phyloP scores from a whole-genome alignment of 2,329 filamentous ascomycete genomes.

The Colletotrichum sojae region DNA sequence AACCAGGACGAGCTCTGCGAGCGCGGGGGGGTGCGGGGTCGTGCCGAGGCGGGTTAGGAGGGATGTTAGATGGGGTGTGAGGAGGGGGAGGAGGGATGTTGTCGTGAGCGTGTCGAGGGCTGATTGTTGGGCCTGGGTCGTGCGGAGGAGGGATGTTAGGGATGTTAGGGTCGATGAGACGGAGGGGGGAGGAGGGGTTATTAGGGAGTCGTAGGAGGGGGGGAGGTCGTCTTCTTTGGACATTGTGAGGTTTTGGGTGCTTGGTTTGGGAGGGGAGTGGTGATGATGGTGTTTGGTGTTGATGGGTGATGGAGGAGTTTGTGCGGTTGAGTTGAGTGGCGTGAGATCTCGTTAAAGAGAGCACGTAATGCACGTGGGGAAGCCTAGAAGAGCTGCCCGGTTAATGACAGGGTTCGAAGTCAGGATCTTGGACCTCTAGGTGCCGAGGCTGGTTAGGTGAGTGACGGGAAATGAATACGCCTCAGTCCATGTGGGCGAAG shows the following conservation, averaged over 20 bases:
- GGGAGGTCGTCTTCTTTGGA: conserved; percentile 43
- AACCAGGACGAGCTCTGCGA: conserved; percentile 61
- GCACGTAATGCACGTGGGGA: too few relatives aligned
- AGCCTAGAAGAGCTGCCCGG: too few relatives aligned
- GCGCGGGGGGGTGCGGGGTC: conserved; percentile 48
- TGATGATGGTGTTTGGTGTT: not conserved
- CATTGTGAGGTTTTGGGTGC: conserved; percentile 19
- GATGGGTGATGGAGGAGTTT: not conserved
- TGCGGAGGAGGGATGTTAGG: conserved; percentile 55
- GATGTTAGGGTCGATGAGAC: conserved; percentile 46
- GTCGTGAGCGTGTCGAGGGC: conserved; percentile 51
- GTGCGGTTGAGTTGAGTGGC: not conserved
- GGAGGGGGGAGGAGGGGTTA: conserved; percentile 36
- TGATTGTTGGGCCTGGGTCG: conserved; percentile 52
- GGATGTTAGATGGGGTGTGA: conserved; percentile 58
- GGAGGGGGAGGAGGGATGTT: conserved; percentile 51
- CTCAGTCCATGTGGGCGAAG: too few relatives aligned
- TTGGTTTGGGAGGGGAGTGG: not conserved
- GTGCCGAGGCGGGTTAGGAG: conserved; percentile 57
- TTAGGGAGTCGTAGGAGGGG: conserved; percentile 30
- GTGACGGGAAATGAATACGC: too few relatives aligned
- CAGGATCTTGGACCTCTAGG: too few relatives aligned
- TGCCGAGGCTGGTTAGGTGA: too few relatives aligned
- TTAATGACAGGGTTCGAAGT: too few relatives aligned
- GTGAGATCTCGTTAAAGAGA: not conserved